Conservation (phyloP, 225 moss, liverwort and hornwort species). For the Bryoerythrophyllum caledonicum region DNA sequence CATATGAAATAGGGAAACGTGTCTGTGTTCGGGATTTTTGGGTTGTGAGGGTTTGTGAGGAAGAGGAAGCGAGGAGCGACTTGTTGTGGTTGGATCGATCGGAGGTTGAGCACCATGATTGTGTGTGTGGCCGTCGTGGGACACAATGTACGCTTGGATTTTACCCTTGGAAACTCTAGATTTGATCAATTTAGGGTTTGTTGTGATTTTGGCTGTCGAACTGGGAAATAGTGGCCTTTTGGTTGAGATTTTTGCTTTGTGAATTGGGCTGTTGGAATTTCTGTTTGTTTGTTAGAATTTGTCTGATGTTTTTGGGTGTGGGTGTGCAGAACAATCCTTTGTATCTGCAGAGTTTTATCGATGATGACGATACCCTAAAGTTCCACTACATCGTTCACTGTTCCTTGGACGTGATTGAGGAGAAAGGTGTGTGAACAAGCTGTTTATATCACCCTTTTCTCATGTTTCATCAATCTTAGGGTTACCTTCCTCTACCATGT, state of each 20-base stretch:
- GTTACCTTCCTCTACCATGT: too few relatives aligned
- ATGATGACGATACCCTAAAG: slow-evolving; percentile 86
- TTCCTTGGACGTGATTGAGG: slow-evolving; percentile 92
- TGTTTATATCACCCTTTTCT: too few relatives aligned
- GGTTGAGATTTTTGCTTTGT: slow-evolving; percentile 1
- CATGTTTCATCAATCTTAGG: too few relatives aligned
- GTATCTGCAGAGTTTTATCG: slow-evolving; percentile 85
- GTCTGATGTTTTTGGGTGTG: slow-evolving; percentile 7
- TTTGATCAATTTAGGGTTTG: background rate
- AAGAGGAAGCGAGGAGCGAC: slow-evolving; percentile 19
- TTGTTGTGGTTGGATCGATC: slow-evolving; percentile 8
- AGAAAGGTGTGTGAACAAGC: slow-evolving; percentile 59
- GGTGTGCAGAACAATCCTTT: slow-evolving; percentile 86
- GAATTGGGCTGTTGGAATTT: background rate
- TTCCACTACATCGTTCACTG: slow-evolving; percentile 97
- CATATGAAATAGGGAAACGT: background rate
- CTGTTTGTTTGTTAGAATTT: background rate
- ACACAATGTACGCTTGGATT: slow-evolving; percentile 63
- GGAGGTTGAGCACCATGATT: slow-evolving; percentile 62
- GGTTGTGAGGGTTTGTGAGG: background rate
- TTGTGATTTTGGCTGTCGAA: slow-evolving; percentile 3
- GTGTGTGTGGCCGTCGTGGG: slow-evolving; percentile 96
- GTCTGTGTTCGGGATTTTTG: background rate
- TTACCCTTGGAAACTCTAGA: background rate
- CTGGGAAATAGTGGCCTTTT: background rate